These are phyloP conservation scores for Nidularia pulvinata DNA, from an alignment of 768 basidiomycete species.

Conservation along the genomic window DNA sequence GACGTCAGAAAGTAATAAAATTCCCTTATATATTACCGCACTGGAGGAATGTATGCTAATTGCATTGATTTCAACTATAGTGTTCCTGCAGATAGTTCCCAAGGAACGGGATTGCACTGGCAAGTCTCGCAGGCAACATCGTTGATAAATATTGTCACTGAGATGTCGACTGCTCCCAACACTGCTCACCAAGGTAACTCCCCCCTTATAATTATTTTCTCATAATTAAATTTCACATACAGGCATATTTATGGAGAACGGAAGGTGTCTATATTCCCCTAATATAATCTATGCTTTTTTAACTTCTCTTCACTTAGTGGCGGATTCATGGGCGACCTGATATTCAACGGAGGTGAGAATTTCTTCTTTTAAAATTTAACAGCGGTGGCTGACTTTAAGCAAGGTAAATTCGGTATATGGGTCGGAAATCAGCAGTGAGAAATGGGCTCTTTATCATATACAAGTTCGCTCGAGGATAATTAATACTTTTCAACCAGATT, in stretches of 20 bases:
- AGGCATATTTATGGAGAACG: constrained; percentile 75
- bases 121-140: constrained; percentile 82
- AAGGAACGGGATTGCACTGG: constrained; percentile 80
- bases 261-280: constrained; percentile 40
- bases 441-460: neutral
- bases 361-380: too few species aligned
- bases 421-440: constrained; percentile 81
- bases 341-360: constrained; percentile 42
- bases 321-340: constrained; percentile 53
- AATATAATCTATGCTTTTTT: too few species aligned
- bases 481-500: constrained; percentile 26
- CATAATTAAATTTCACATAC: neutral
- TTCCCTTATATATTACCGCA: too few species aligned
- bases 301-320: constrained; percentile 25
- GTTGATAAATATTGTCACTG: constrained; percentile 67
- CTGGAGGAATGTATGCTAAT: too few species aligned
- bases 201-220: neutral
- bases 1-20: constrained; percentile 38
- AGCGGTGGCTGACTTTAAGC: too few species aligned
- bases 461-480: too few species aligned
- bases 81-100: constrained; percentile 49
- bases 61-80: constrained; percentile 21
- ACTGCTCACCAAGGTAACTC: constrained; percentile 63
- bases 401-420: constrained; percentile 66
- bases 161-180: constrained; percentile 64